These are phyloP conservation scores for Suillus weaverae DNA, from an alignment of 768 basidiomycete species.

Conservation along the genomic window DNA sequence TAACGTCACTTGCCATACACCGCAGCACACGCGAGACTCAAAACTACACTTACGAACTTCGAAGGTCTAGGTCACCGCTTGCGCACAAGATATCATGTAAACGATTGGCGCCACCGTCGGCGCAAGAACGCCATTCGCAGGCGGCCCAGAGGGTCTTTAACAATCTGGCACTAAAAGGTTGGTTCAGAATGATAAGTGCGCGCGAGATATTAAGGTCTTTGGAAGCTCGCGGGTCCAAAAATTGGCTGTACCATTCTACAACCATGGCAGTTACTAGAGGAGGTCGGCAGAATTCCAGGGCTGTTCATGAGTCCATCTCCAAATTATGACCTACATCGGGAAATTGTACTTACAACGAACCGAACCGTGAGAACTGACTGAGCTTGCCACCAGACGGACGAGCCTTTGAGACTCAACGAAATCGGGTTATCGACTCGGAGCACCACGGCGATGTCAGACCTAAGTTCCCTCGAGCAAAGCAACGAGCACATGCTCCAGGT, in stretches of 20 bases:
- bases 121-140: constrained; percentile 61
- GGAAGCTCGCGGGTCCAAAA: constrained; percentile 22
- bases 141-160: constrained; percentile 61
- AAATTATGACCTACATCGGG: background rate
- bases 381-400: background rate
- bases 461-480: constrained; percentile 20
- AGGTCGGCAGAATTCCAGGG: background rate
- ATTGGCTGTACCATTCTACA: constrained; percentile 26
- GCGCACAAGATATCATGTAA: constrained; percentile 59
- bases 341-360: background rate
- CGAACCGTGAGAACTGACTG: constrained; percentile 1
- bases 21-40: constrained; percentile 2
- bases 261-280: background rate
- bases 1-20: constrained; percentile 4
- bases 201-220: constrained; percentile 19
- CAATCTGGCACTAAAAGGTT: constrained; percentile 70
- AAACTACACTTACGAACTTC: constrained; percentile 14
- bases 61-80: constrained; percentile 12
- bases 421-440: constrained; percentile 3
- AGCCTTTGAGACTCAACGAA: background rate
- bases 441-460: constrained; percentile 25
- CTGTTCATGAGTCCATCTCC: background rate
- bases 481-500: constrained; percentile 30
- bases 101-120: constrained; percentile 88
- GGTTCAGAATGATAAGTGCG: constrained; percentile 88